Evolutionary conservation across 148 eudicot species (phyloP), one percentile per base, ranked within the genome.

Genomic region (Pouteria glomerata): DNA sequence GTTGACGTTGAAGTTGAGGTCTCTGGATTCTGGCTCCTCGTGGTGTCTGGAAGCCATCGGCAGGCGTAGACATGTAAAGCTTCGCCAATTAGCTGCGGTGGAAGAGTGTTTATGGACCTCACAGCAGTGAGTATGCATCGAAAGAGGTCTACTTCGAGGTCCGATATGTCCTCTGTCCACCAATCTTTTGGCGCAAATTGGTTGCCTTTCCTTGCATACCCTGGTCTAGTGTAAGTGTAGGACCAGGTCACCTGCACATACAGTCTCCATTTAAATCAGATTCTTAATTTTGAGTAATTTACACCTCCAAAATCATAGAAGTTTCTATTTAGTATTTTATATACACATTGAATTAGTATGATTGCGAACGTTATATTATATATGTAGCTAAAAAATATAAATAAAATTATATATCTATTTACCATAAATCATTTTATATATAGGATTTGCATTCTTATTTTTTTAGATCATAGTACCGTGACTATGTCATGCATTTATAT

Each of bases 161-260:
- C 79, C 2, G 87, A 73, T 55, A 88, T 23, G 74, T 88, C 92
- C 65, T 88, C 92, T 29, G 89, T 85, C 92, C 92, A 88, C 92
- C 92, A 88, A 74, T 88, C 92, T 39, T 72, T 85, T 10, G 92
- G 92, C 47, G 66, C 87, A 12, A 69, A 33, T 59, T 80, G 74
- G 55, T 77, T 83, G 56, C 76, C 80, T 68, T 74, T 82, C 26
- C 35, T 59, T 2, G 61, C 69, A 66, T 79, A 85, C 15, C 89
- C 88, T 26, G 87, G 84, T 77, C 89, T 76, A 33, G 86, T 88
- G 67, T 88, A 88, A 13, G 92, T 88, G 72, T 73, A 88, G 56
- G 89, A 82, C 92, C 92, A 88, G 59, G 81, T 74, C 52, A 87
- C 89, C 88, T 87, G 84, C 44, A 70, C 24, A 69, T 14, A 50